Evolutionary conservation across 108 stramenopile species (phyloP), one percentile per base, ranked within the genome.

Genomic region (Epipyxis sp.): DNA sequence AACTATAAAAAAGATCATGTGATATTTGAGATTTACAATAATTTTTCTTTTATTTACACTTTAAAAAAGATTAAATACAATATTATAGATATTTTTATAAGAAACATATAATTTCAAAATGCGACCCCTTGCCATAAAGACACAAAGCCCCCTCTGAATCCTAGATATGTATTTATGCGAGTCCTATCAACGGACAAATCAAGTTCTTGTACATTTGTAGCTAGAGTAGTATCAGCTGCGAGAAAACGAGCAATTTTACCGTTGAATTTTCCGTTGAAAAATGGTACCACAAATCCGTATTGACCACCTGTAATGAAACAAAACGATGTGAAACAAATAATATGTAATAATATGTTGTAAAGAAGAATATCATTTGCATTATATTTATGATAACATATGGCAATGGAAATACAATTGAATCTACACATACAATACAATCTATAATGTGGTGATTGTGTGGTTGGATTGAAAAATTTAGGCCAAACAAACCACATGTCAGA

Each of bases 241-340:
- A 84, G 79, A 13, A 86, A 40, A 20, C 86, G 82, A 37, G 76
- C 84, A 25, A 86, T 76, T 58, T 86, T 86, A 20, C 86, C 86
- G 34, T 76, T 59, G 59, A 84, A 85, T 0, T 82, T 68, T 1
- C 78, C 82, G 69, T 83, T 83, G 81, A 85, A 87, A 76, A 82
- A 78, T 0, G 86, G 86, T 0, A 79, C 80, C 16, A 87, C 37
- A 76, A 82, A 85, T 50, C 69, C 82, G 62, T 85, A 84, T 27
- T 42, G 50, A 6, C 86, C 86, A 44, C 42, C n/a, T 68, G 40
- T 25, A 57, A n/a, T n/a, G n/a, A n/a, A n/a, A n/a, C n/a, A n/a
- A n/a, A n/a, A n/a, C n/a, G n/a, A n/a, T n/a, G n/a, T n/a, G n/a
- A n/a, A n/a, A n/a, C n/a, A n/a, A n/a, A n/a, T n/a, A n/a, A n/a